These are phyloP conservation scores for Camelina sativa DNA, from an alignment of 345 rosid genomes.

Conservation along the genomic window DNA sequence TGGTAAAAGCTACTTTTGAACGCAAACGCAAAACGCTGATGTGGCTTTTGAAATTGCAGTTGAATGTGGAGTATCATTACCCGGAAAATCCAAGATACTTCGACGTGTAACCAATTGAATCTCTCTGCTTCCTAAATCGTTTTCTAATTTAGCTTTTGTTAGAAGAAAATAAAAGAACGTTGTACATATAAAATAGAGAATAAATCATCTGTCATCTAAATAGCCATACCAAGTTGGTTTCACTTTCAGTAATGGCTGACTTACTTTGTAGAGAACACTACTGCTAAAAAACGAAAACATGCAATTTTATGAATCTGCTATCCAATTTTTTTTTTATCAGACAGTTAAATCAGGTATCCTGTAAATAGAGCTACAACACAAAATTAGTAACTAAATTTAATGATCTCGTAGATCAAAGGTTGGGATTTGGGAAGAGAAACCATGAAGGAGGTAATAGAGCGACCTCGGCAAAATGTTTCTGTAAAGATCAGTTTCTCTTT, in stretches of 20 bases:
- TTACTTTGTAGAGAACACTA: neutral
- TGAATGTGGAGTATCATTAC: conserved; percentile 81
- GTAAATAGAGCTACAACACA: neutral
- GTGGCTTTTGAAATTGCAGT: conserved; percentile 50
- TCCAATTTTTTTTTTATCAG: no score
- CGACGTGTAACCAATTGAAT: conserved; percentile 45
- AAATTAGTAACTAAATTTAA: neutral
- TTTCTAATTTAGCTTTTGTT: neutral
- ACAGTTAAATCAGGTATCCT: neutral
- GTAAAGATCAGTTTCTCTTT: conserved; percentile 63
- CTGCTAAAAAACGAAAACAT: no score
- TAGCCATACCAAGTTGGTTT: neutral
- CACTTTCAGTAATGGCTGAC: neutral
- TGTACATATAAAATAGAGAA: neutral
- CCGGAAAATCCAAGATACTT: conserved; percentile 86
- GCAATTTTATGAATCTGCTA: no score
- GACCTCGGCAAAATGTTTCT: conserved; percentile 57
- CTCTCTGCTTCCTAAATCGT: neutral
- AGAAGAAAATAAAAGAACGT: conserved; percentile 8
- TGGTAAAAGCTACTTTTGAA: conserved; percentile 1
- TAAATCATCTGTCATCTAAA: no score
- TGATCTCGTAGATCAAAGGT: conserved; percentile 56
- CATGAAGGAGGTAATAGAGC: conserved; percentile 49
- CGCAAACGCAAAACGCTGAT: conserved; percentile 25
- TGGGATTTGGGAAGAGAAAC: conserved; percentile 56